Evolutionary conservation across 257 asterid genomes (phyloP).

Genomic region (Scutellaria baicalensis): DNA sequence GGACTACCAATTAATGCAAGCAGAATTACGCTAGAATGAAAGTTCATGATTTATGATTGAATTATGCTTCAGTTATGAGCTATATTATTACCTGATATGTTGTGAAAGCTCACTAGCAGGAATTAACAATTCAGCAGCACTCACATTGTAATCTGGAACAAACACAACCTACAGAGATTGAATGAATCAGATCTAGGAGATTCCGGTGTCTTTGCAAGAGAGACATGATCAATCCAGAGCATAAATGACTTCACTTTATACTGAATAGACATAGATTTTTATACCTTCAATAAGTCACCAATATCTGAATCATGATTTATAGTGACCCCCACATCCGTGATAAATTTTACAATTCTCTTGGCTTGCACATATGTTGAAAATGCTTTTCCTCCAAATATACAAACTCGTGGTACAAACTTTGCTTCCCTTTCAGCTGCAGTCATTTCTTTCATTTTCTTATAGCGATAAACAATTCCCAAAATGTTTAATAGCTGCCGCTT

Average conservation of each 20-base stretch:
- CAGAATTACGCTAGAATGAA: background rate
- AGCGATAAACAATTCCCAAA: constrained; percentile 56
- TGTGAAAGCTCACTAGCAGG: constrained; percentile 86
- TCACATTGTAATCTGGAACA: constrained; percentile 86
- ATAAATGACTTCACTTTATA: background rate
- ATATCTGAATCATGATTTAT: constrained; percentile 59
- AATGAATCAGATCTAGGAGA: constrained; percentile 7
- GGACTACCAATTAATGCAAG: background rate
- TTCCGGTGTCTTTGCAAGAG: background rate
- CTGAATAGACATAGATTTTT: background rate
- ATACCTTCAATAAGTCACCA: constrained; percentile 58
- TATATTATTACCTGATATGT: constrained; percentile 63
- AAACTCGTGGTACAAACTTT: constrained; percentile 56
- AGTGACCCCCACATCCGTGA: constrained; percentile 58
- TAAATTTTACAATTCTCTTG: constrained; percentile 58
- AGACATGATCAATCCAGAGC: background rate
- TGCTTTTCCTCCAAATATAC: constrained; percentile 69
- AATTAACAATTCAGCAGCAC: constrained; percentile 69
- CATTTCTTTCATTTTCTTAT: constrained; percentile 69
- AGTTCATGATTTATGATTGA: background rate
- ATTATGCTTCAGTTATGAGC: constrained; percentile 7
- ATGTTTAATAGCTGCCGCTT: constrained; percentile 56
- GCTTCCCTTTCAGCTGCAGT: constrained; percentile 43
- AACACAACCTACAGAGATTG: constrained; percentile 48
- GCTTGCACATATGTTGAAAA: constrained; percentile 60